Conservation (phyloP, 2,329 filamentous ascomycete genomes). For the Colletotrichum acutatum region DNA sequence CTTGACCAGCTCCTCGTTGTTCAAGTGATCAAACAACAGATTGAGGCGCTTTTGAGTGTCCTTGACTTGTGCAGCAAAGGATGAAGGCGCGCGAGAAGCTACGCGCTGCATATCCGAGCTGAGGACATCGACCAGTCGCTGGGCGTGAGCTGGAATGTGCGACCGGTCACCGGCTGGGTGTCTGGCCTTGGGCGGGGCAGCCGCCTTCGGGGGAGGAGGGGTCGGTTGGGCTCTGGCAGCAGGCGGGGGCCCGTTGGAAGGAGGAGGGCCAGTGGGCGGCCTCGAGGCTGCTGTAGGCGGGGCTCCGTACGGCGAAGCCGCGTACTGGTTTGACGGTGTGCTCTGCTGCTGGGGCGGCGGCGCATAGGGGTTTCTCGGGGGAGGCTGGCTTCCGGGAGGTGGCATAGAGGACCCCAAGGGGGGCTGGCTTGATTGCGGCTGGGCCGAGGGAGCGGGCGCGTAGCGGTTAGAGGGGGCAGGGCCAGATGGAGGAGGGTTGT, state of each 20-base stretch:
- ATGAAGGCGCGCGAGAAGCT: conserved; percentile 84
- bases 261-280: conserved; percentile 52
- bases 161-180: conserved; percentile 88
- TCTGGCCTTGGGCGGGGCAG: conserved; percentile 68
- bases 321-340: conserved; percentile 67
- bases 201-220: conserved; percentile 59
- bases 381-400: conserved; percentile 56
- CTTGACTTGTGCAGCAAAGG: conserved; percentile 88
- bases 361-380: conserved; percentile 52
- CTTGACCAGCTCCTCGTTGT: conserved; percentile 91
- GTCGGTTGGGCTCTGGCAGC: conserved; percentile 47
- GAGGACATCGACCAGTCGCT: conserved; percentile 84
- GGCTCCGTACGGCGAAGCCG: conserved; percentile 64
- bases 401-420: conserved; percentile 49
- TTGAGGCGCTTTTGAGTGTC: conserved; percentile 94
- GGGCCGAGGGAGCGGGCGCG: conserved; percentile 72
- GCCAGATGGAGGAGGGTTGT: conserved; percentile 80
- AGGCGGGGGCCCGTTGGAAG: conserved; percentile 46
- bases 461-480: conserved; percentile 81
- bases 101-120: conserved; percentile 89
- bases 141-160: conserved; percentile 83
- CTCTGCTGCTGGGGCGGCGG: conserved; percentile 57
- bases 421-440: conserved; percentile 59
- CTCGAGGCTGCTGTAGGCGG: conserved; percentile 48
- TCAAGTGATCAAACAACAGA: conserved; percentile 95